Evolutionary conservation across 352 stramenopile genomes (phyloP).

Genomic region (Globisporangium middletonii): DNA sequence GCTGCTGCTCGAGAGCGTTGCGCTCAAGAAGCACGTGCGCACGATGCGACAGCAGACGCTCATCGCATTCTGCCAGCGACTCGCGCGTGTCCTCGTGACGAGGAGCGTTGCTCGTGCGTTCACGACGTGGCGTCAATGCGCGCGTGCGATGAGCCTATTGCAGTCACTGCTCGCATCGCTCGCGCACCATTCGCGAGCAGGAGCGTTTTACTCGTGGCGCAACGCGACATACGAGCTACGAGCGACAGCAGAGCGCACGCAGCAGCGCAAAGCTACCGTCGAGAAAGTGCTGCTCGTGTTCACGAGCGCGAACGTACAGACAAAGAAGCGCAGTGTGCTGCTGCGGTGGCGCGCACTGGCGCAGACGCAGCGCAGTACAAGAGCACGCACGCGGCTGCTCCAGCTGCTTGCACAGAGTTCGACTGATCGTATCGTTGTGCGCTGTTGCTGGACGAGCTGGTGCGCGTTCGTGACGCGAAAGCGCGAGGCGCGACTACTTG

Average conservation of each 20-base stretch:
- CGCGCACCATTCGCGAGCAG: neutral
- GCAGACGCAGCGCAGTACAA: conserved; percentile 1
- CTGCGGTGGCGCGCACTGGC: conserved; percentile 6
- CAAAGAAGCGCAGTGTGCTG: conserved; percentile 4
- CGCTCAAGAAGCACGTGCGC: conserved; percentile 9
- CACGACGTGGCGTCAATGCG: neutral
- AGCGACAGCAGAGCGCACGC: neutral
- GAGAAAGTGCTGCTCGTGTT: conserved; percentile 4
- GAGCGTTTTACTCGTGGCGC: conserved; percentile 1
- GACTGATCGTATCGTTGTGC: neutral
- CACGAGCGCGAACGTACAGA: neutral
- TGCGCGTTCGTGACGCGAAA: neutral
- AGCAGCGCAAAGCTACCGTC: neutral
- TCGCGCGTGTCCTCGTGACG: conserved; percentile 3
- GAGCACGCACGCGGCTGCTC: neutral
- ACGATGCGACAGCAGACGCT: conserved; percentile 11
- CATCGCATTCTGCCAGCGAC: conserved; percentile 3
- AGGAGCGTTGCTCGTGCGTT: conserved; percentile 7
- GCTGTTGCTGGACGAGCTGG: conserved; percentile 8
- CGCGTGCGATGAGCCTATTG: neutral
- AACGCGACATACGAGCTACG: neutral
- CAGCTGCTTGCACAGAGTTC: neutral
- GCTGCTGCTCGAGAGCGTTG: conserved; percentile 17
- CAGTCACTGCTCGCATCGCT: neutral
- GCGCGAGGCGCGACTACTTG: neutral